Evolutionary conservation across 108 stramenopile species (phyloP).

Genomic region (Stephanodiscus triporus): DNA sequence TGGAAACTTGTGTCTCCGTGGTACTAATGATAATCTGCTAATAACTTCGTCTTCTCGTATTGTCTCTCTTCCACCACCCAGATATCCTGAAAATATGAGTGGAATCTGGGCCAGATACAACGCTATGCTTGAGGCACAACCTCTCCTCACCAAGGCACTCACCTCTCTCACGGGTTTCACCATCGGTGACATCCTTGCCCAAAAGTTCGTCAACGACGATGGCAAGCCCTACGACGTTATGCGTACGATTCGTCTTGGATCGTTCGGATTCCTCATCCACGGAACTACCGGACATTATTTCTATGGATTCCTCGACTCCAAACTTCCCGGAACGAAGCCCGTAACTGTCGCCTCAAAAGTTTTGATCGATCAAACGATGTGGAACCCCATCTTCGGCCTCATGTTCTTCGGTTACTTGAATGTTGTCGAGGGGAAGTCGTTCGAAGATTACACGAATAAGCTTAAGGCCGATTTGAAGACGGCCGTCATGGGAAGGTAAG

Average conservation of each 20-base stretch:
- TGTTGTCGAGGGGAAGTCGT: slow-evolving; percentile 80
- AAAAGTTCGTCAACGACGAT: slow-evolving; percentile 83
- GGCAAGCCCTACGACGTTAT: slow-evolving; percentile 90
- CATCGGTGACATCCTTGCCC: slow-evolving; percentile 91
- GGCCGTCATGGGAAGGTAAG: slow-evolving; percentile 94
- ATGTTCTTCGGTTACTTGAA: slow-evolving; percentile 98
- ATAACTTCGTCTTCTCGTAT: neutral
- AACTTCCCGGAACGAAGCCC: slow-evolving; percentile 91
- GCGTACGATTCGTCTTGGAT: slow-evolving; percentile 89
- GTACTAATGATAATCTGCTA: too few species aligned
- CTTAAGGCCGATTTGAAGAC: slow-evolving; percentile 92
- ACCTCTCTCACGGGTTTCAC: slow-evolving; percentile 91
- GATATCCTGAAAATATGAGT: slow-evolving; percentile 34
- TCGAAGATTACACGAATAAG: slow-evolving; percentile 84
- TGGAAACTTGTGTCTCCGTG: too few species aligned
- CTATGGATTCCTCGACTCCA: slow-evolving; percentile 91
- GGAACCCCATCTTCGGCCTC: slow-evolving; percentile 95
- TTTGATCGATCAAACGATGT: slow-evolving; percentile 90
- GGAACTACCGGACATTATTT: slow-evolving; percentile 97
- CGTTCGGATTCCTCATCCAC: slow-evolving; percentile 93
- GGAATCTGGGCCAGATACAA: slow-evolving; percentile 92
- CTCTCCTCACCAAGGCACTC: slow-evolving; percentile 81
- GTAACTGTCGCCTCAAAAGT: slow-evolving; percentile 93
- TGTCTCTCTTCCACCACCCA: neutral
- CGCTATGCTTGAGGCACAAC: slow-evolving; percentile 83